Evolutionary conservation across 768 basidiomycete genomes (phyloP), one percentile per base, ranked within the genome.

Genomic region (Daedaleopsis sinensis): DNA sequence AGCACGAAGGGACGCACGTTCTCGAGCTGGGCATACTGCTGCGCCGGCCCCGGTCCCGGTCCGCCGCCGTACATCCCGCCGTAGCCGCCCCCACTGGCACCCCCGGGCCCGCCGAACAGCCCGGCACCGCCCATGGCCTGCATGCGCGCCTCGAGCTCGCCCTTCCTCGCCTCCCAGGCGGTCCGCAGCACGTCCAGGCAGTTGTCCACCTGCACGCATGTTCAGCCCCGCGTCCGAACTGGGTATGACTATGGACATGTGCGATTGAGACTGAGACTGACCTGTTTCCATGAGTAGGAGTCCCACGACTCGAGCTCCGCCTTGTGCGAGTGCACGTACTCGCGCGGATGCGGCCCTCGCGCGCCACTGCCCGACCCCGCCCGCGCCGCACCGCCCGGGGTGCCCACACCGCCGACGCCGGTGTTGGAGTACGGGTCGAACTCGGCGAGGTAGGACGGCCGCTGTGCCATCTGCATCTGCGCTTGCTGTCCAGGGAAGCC

Each of bases 291-390:
- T 13, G 87, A 75, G 58, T 82, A 84, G 8, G 73, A 39, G 65
- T 91, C 87, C 90, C 90, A 92, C 8, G 81, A 75, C 65, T 91
- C 91, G 27, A 93, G 78, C 70, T 86, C 84, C 0, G 77, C 68
- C 65, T 91, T 92, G 71, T 91, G 83, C 3, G 73, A 72, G 48
- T 84, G 85, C 57, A 93, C 84, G 64, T 80, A 84, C 48, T 90
- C 84, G 43, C 89, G 83, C 0, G 91, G 91, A 65, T 93, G 91
- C 24, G 75, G 78, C 24, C 81, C 75, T 9, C 80, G 73, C 3
- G 74, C n/a, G n/a, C n/a, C n/a, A n/a, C n/a, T 69, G 0, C 64
- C 80, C 73, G 2, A 71, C 8, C 65, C 66, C 1, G 58, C 49
- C 24, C 65, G 65, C 1, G 58, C 47, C 24, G 58, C 52, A 23